Evolutionary conservation across 2,329 filamentous ascomycete genomes (phyloP), one percentile per base, ranked within the genome.

Genomic region (Stemphylium vesicarium): DNA sequence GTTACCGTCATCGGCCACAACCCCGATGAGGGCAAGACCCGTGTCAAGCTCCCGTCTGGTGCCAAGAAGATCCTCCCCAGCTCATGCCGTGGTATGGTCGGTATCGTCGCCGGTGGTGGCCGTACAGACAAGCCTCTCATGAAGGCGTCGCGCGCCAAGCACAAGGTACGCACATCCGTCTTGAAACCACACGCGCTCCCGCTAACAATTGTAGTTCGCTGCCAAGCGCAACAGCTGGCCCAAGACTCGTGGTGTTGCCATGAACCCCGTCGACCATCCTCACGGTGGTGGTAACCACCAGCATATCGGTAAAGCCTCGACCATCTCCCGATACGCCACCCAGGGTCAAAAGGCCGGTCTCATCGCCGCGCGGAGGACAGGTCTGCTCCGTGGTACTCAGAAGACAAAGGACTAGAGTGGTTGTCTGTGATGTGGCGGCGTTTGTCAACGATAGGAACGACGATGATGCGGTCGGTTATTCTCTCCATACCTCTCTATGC

Each of bases 241-340:
- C 84, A 97, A 96, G 91, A 99, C 95, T 87, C 94, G 95, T 95
- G 95, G 95, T 97, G 95, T 99, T 89, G 95, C 95, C 83, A 99
- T 99, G 95, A 99, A 99, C 86, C 95, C 95, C 77, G 95, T 99
- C 78, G 95, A 99, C 85, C 95, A 99, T 88, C 81, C 81, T 74
- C 81, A 83, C 79, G 81, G 81, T 80, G 81, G 81, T 82, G 94
- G 95, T 96, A 98, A 99, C 89, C 95, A 99, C 84, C 95, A 99
- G 87, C 95, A 99, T 84, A 97, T 97, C 79, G 93, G 95, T 90
- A 98, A 99, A 86, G 95, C 95, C 76, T 99, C 95, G 71, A 99
- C 95, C 80, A 99, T 99, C 84, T 96, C 92, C 75, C 89, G 95
- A 82, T 96, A 96, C 85, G 95, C 95, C 77, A 90, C 89, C 81